These are phyloP conservation scores for Rhodotorula sp. DNA, from an alignment of 1,284 basidiomycete genomes.

Conservation along the genomic window DNA sequence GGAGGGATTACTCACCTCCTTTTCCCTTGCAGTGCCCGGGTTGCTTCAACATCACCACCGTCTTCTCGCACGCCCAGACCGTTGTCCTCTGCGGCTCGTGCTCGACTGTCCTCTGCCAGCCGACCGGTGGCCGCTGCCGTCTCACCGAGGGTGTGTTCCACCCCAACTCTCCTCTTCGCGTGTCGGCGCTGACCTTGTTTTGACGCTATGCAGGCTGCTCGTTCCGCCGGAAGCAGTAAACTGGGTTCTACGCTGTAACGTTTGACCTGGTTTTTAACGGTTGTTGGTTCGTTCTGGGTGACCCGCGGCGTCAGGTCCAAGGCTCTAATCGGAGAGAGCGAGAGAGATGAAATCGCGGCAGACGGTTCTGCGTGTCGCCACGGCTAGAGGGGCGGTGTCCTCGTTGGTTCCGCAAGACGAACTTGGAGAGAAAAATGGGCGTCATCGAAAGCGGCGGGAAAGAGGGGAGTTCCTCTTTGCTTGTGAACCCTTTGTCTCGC, in stretches of 20 bases:
- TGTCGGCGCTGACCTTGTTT: no score
- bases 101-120: slow-evolving; percentile 94
- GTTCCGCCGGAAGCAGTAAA: slow-evolving; percentile 39
- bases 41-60: slow-evolving; percentile 91
- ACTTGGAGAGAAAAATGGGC: no score
- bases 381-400: no score
- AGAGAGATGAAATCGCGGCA: no score
- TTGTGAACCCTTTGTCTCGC: no score
- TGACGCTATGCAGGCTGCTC: slow-evolving; percentile 22
- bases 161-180: no score
- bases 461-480: no score
- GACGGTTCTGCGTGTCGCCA: no score
- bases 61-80: slow-evolving; percentile 93
- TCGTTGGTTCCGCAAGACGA: no score
- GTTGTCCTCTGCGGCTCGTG: slow-evolving; percentile 91
- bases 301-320: background rate
- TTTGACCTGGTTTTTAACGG: slow-evolving; percentile 6
- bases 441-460: no score
- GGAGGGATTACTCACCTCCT: background rate
- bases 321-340: no score
- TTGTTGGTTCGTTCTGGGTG: background rate
- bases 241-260: slow-evolving; percentile 5
- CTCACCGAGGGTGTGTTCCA: slow-evolving; percentile 13
- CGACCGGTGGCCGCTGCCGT: slow-evolving; percentile 60
- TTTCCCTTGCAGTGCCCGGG: slow-evolving; percentile 51